phyloP scores from a whole-genome alignment of 1,284 basidiomycete genomes.

The Puccinia hordei region DNA sequence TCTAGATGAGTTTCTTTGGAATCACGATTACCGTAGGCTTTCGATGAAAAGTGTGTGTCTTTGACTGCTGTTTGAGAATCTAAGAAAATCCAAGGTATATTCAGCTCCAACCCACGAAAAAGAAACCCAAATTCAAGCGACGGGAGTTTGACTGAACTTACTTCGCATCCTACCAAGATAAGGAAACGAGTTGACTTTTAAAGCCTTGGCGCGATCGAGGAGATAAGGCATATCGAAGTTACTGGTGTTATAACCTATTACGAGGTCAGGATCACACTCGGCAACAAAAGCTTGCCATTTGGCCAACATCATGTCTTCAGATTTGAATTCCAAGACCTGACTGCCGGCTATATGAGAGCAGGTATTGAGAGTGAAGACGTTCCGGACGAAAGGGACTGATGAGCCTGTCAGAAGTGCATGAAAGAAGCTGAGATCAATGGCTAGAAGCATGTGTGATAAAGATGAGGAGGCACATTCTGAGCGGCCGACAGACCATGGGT shows the following conservation, averaged over 20 bases:
- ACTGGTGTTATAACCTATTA: conserved; percentile 90
- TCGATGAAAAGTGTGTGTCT: conserved; percentile 91
- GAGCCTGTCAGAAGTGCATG: conserved; percentile 68
- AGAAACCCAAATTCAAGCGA: conserved; percentile 19
- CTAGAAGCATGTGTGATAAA: too few species aligned
- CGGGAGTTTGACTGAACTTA: conserved; percentile 61
- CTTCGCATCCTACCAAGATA: conserved; percentile 76
- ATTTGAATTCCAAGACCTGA: conserved; percentile 80
- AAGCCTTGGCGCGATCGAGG: conserved; percentile 78
- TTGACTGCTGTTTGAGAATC: conserved; percentile 76
- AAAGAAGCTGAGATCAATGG: background rate
- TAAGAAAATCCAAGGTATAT: conserved; percentile 57
- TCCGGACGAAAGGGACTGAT: conserved; percentile 84
- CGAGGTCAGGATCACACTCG: conserved; percentile 83
- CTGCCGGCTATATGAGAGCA: conserved; percentile 92
- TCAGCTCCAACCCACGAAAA: background rate
- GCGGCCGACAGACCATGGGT: conserved; percentile 70
- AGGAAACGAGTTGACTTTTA: conserved; percentile 73
- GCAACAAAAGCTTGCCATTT: conserved; percentile 83
- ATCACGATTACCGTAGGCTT: conserved; percentile 90
- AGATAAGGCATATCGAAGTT: conserved; percentile 93
- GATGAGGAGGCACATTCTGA: too few species aligned
- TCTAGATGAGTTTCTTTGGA: conserved; percentile 87
- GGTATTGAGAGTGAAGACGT: conserved; percentile 90
- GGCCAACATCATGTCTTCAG: conserved; percentile 72